Evolutionary conservation across 179 eudicot genomes (phyloP).

Genomic region (Pouteria campechiana): DNA sequence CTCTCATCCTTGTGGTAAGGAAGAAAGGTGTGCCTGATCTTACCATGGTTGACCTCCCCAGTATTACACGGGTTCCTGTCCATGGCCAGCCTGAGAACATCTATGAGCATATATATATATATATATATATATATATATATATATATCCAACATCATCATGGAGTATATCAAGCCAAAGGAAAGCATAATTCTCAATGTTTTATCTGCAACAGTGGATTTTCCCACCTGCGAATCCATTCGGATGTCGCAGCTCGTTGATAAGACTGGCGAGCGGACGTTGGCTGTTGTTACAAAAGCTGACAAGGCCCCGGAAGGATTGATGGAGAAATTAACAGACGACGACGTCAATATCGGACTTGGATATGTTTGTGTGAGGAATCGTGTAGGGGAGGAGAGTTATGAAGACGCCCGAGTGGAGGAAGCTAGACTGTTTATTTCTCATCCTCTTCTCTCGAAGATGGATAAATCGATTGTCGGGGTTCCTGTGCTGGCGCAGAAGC

Average conservation of each 20-base stretch:
- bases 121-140: slow-evolving; percentile 36
- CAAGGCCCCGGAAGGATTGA: slow-evolving; percentile 2
- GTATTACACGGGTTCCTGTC: slow-evolving; percentile 37
- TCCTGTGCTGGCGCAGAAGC: slow-evolving; percentile 5
- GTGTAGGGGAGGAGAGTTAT: slow-evolving; percentile 5
- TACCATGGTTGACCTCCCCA: slow-evolving; percentile 37
- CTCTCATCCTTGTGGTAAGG: slow-evolving; percentile 17
- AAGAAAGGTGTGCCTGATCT: slow-evolving; percentile 13
- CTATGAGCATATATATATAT: slow-evolving; percentile 5
- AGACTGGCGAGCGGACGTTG: slow-evolving; percentile 1
- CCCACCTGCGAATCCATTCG: slow-evolving; percentile 34
- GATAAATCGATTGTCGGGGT: slow-evolving; percentile 10
- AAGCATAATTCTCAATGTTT: slow-evolving; percentile 39
- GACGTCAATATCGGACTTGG: slow-evolving; percentile 11
- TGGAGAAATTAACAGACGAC: slow-evolving; percentile 1
- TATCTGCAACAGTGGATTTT: slow-evolving; percentile 42
- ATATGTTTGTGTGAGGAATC: slow-evolving; percentile 8
- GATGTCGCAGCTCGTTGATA: slow-evolving; percentile 5
- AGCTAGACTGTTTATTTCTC: slow-evolving; percentile 2
- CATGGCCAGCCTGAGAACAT: slow-evolving; percentile 10
- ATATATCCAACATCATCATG: slow-evolving; percentile 12
- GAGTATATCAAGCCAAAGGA: slow-evolving; percentile 25
- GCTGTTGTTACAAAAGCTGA: slow-evolving; percentile 6
- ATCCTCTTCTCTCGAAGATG: slow-evolving; percentile 4
- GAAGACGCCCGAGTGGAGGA: slow-evolving; percentile 7